Percentiles rank a stretch among this genome's conserved stretches.
phyloP scores from a whole-genome alignment of 2,329 filamentous ascomycete genomes.

The Trichoderma atrobrunneum region DNA sequence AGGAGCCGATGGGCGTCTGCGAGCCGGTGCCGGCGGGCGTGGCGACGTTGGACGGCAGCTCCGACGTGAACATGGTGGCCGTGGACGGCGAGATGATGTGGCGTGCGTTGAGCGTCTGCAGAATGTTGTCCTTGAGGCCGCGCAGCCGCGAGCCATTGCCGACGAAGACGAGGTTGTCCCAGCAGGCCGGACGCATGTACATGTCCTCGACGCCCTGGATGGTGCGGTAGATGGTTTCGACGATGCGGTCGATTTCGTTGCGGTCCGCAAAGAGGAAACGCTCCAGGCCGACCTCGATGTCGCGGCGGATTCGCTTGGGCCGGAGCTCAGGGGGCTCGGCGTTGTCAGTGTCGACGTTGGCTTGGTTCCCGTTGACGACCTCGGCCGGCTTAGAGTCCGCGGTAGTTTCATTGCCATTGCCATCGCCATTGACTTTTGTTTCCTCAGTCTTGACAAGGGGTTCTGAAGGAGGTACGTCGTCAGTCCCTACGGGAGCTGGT shows the following conservation, averaged over 20 bases:
- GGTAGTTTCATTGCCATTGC: neutral
- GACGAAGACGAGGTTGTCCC: conserved; percentile 89
- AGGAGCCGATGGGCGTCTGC: conserved; percentile 75
- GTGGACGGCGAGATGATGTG: conserved; percentile 90
- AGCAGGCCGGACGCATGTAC: conserved; percentile 79
- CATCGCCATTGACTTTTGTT: neutral
- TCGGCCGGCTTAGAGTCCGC: conserved; percentile 22
- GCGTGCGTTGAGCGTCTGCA: conserved; percentile 74
- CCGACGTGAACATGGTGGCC: conserved; percentile 94
- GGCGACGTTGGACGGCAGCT: conserved; percentile 89
- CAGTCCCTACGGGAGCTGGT: conserved; percentile 17
- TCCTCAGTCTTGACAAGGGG: conserved; percentile 27
- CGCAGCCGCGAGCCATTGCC: conserved; percentile 73
- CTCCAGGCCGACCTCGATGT: conserved; percentile 76
- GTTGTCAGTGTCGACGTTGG: neutral
- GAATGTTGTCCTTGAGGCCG: conserved; percentile 85
- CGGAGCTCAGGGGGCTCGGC: conserved; percentile 40
- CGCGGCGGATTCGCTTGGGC: conserved; percentile 57
- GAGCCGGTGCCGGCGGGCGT: conserved; percentile 88
- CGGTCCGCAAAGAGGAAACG: conserved; percentile 68
- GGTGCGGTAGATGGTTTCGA: conserved; percentile 77
- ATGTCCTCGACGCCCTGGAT: conserved; percentile 81
- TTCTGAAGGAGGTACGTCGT: conserved; percentile 14
- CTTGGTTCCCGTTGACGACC: conserved; percentile 22
- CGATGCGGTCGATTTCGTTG: conserved; percentile 76